phyloP scores from a whole-genome alignment of 805 yeast genomes.

The Nakazawaea ernobii region DNA sequence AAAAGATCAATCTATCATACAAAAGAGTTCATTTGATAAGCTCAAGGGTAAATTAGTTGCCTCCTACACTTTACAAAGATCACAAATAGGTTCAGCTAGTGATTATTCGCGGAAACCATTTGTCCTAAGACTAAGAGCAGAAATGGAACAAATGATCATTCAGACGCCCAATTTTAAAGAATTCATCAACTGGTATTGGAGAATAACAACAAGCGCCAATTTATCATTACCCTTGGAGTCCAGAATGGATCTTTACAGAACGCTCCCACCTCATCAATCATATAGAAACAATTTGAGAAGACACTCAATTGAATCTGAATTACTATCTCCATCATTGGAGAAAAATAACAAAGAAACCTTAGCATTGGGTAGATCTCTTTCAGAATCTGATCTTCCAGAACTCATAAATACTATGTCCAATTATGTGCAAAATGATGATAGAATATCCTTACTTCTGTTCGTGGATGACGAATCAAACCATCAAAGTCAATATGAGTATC shows the following conservation, averaged over 20 bases:
- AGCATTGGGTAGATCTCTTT: no score
- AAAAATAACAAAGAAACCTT: no score
- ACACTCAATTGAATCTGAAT: no score
- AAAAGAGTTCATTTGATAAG: not conserved
- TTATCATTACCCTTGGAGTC: conserved; percentile 1
- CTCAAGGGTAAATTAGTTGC: not conserved
- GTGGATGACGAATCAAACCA: not conserved
- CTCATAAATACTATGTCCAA: not conserved
- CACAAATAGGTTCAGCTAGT: conserved; percentile 5
- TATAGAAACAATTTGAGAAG: no score
- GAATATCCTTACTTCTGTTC: not conserved
- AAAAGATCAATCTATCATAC: not conserved
- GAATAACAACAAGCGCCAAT: not conserved
- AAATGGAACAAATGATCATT: conserved; percentile 3
- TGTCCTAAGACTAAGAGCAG: conserved; percentile 5
- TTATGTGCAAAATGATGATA: not conserved
- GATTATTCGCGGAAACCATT: not conserved
- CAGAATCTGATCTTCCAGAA: no score
- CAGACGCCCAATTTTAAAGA: conserved; percentile 7
- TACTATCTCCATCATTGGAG: not conserved
- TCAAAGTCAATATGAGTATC: not conserved
- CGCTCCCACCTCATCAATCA: not conserved
- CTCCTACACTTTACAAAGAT: conserved; percentile 7
- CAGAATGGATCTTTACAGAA: not conserved
- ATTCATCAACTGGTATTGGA: conserved; percentile 6